Evolutionary conservation across 2,329 filamentous ascomycete genomes (phyloP).

Genomic region (Phyllosticta capitalensis): DNA sequence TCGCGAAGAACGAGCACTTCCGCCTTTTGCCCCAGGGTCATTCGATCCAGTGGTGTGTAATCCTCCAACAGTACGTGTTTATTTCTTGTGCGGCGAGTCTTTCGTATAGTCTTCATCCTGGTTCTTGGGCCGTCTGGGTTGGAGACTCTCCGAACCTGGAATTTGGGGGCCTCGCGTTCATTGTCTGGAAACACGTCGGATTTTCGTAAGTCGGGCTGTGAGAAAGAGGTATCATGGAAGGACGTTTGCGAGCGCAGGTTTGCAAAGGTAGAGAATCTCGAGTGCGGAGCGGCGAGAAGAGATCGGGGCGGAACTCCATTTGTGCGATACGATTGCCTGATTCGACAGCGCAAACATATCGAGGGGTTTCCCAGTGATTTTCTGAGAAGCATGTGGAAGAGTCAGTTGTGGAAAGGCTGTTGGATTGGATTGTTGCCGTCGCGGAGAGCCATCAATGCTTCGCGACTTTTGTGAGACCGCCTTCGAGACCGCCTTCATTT

Average conservation of each 20-base stretch:
- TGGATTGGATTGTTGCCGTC: background rate
- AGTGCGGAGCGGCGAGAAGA: background rate
- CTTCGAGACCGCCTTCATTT: background rate
- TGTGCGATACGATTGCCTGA: constrained; percentile 18
- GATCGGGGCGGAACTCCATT: background rate
- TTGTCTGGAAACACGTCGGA: background rate
- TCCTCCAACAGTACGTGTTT: constrained; percentile 13
- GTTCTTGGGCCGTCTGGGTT: no score
- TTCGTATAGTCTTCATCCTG: background rate
- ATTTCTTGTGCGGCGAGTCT: background rate
- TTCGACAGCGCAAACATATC: constrained; percentile 31
- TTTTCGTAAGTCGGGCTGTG: background rate
- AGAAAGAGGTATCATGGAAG: constrained; percentile 12
- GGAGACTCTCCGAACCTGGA: background rate
- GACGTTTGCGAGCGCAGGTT: constrained; percentile 16
- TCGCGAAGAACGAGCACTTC: constrained; percentile 28
- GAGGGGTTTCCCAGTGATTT: constrained; percentile 25
- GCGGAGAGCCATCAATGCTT: background rate
- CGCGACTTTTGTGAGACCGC: constrained; percentile 5
- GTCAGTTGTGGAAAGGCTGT: constrained; percentile 8
- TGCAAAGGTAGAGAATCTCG: constrained; percentile 13
- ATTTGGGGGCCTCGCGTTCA: background rate
- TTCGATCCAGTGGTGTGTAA: constrained; percentile 20
- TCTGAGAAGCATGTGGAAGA: constrained; percentile 25
- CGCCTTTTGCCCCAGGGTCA: constrained; percentile 25